Evolutionary conservation across 805 yeast species (phyloP), one percentile per base, ranked within the genome.

Genomic region (Ogataea nakhonphanomensis): DNA sequence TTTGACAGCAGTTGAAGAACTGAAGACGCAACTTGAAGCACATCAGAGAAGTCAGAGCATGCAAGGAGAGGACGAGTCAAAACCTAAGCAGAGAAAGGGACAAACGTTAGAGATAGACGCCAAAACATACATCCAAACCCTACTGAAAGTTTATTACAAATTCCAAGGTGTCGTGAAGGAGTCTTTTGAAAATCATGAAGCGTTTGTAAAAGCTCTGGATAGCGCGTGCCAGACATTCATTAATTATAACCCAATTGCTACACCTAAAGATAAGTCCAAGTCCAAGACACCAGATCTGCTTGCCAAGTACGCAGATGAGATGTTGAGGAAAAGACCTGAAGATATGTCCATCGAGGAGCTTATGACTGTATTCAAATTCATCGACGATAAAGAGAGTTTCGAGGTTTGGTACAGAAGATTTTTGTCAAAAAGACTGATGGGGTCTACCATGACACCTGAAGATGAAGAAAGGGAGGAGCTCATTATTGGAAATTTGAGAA

Each of bases 371-470:
- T 87, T 93, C 71, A 82, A 81, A 57, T 91, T 85, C 59, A 74
- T 95, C 43, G 89, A 86, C 31, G 98, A 93, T 61, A 90, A 89
- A 62, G 98, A 95, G 67, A 86, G 93, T 30, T 95, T 93, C 65
- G 98, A 93, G 66, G 84, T 82, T 46, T 84, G 86, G 67, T 93
- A 93, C 64, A 80, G 97, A 62, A 78, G 97, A 48, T 70, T 84
- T 57, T 73, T 93, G 53, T 91, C 98, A 8, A 85, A 84, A 59
- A 78, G 99, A 59, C 74, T 93, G 52, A 90, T 93, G 54, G 53
- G 58, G 31, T 54, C 60, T n/a, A 83, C 84, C 57, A 84, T 89
- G 52, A 79, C 93, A 13, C 84, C 95, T 3, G 81, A 85, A 32
- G 81, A 88, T 25, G 95, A 86, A 43, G 91, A 84, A 49, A 76